A percentile compares a stretch with the other conserved stretches of the same genome.
Evolutionary conservation across 257 asterid species (phyloP).

Genomic region (Rehmannia glutinosa): DNA sequence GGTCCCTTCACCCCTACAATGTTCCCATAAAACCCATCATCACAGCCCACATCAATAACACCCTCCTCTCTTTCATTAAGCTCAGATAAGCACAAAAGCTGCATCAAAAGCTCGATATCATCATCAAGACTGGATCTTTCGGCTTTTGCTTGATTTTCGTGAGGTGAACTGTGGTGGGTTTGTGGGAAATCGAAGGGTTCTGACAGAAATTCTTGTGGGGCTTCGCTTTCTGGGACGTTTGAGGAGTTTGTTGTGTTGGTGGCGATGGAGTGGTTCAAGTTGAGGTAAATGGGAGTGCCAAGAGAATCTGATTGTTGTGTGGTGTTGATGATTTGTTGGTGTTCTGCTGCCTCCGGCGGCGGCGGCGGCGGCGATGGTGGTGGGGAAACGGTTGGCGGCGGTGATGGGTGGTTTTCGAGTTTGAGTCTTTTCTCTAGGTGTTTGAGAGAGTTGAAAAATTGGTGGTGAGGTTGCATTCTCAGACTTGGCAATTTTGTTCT

Average conservation of each 20-base stretch:
- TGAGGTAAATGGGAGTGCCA: constrained; percentile 48
- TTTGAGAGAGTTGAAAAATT: constrained; percentile 54
- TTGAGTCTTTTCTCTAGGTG: constrained; percentile 59
- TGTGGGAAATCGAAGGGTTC: constrained; percentile 34
- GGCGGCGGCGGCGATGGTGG: constrained; percentile 10
- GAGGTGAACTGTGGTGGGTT: constrained; percentile 17
- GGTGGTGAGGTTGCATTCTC: constrained; percentile 33
- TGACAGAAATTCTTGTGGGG: constrained; percentile 41
- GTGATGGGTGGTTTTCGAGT: constrained; percentile 27
- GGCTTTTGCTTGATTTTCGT: constrained; percentile 6
- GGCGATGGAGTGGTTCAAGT: constrained; percentile 18
- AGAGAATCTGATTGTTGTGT: constrained; percentile 32
- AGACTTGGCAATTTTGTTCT: neutral
- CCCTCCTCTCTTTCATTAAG: constrained; percentile 1
- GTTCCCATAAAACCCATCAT: constrained; percentile 44
- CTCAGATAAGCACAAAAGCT: constrained; percentile 35
- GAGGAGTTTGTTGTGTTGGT: constrained; percentile 21
- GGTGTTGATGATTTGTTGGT: neutral
- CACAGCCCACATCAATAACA: constrained; percentile 22
- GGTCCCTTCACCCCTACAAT: constrained; percentile 59
- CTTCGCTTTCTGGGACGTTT: constrained; percentile 44
- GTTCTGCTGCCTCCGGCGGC: neutral
- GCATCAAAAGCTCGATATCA: constrained; percentile 47
- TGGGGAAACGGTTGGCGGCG: neutral
- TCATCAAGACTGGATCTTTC: constrained; percentile 25